Evolutionary conservation across 441 rosid species (phyloP).

Genomic region (Macaranga tanarius): DNA sequence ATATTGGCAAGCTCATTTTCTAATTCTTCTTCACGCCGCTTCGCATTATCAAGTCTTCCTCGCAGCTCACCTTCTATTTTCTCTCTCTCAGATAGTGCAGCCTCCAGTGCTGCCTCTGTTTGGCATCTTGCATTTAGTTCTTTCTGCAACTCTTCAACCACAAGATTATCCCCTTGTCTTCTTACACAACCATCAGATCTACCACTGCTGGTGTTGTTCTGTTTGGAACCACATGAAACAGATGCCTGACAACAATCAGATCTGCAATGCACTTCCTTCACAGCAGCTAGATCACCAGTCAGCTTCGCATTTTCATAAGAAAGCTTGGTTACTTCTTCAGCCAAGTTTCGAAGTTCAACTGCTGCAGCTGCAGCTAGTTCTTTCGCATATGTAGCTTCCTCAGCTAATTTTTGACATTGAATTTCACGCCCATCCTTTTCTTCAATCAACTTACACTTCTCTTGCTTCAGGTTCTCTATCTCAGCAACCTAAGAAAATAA

Average conservation of each 20-base stretch:
- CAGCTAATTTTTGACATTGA: constrained; percentile 60
- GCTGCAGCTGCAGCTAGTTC: constrained; percentile 94
- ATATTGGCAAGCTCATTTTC: constrained; percentile 64
- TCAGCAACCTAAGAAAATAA: constrained; percentile 55
- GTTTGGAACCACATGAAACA: constrained; percentile 34
- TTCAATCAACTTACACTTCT: constrained; percentile 54
- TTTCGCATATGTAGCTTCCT: constrained; percentile 91
- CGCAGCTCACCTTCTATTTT: constrained; percentile 41
- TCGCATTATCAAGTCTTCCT: constrained; percentile 51
- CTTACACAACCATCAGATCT: constrained; percentile 30
- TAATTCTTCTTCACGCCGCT: constrained; percentile 49
- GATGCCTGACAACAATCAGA: constrained; percentile 35
- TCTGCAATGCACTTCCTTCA: constrained; percentile 38
- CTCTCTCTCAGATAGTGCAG: constrained; percentile 43
- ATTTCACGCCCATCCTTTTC: constrained; percentile 75
- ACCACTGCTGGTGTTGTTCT: constrained; percentile 28
- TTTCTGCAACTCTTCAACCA: constrained; percentile 47
- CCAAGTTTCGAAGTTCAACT: constrained; percentile 82
- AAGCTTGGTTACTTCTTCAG: constrained; percentile 88
- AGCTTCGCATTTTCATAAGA: constrained; percentile 82
- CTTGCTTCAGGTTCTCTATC: constrained; percentile 80
- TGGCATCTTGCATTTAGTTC: constrained; percentile 41
- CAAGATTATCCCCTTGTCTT: constrained; percentile 32
- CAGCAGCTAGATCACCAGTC: constrained; percentile 47
- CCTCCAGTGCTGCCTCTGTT: constrained; percentile 46